Evolutionary conservation across 441 rosid genomes (phyloP).

Genomic region (Rhodomyrtus psidioides): DNA sequence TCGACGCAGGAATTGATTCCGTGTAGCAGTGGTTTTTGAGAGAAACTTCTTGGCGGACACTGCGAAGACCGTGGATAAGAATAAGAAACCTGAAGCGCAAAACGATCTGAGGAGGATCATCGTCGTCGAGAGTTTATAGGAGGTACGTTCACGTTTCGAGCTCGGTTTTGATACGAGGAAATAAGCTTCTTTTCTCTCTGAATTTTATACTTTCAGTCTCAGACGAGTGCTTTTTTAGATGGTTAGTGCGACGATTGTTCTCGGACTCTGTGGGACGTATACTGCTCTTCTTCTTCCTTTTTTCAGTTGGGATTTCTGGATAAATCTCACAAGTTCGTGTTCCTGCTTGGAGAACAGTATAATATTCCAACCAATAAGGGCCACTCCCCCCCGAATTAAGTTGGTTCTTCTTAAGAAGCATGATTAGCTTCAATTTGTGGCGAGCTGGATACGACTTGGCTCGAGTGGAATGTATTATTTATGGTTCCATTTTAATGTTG

Average conservation of each 20-base stretch:
- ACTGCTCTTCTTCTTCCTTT: no score
- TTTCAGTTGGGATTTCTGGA: no score
- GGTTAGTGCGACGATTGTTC: neutral
- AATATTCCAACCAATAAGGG: neutral
- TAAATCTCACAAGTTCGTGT: no score
- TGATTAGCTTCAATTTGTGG: neutral
- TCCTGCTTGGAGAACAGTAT: no score
- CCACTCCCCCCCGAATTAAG: accelerated
- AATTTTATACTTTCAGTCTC: accelerated
- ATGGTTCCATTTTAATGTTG: neutral
- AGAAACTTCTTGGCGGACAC: slow-evolving; percentile 68
- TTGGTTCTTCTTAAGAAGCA: neutral
- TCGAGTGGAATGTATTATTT: neutral
- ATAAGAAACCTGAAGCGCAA: slow-evolving; percentile 39
- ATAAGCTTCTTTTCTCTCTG: neutral
- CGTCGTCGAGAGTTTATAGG: slow-evolving; percentile 37
- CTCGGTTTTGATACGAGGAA: neutral
- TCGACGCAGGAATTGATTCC: slow-evolving; percentile 49
- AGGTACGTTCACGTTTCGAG: neutral
- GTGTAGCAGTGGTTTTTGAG: slow-evolving; percentile 53
- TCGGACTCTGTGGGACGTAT: neutral
- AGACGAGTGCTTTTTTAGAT: neutral
- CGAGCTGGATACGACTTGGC: neutral
- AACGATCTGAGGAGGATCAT: slow-evolving; percentile 53
- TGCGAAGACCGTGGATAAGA: slow-evolving; percentile 58